Percentiles rank a stretch among this genome's conserved stretches.
Evolutionary conservation across 2,329 filamentous ascomycete genomes (phyloP).

Genomic region (Harringtonia aguacate): DNA sequence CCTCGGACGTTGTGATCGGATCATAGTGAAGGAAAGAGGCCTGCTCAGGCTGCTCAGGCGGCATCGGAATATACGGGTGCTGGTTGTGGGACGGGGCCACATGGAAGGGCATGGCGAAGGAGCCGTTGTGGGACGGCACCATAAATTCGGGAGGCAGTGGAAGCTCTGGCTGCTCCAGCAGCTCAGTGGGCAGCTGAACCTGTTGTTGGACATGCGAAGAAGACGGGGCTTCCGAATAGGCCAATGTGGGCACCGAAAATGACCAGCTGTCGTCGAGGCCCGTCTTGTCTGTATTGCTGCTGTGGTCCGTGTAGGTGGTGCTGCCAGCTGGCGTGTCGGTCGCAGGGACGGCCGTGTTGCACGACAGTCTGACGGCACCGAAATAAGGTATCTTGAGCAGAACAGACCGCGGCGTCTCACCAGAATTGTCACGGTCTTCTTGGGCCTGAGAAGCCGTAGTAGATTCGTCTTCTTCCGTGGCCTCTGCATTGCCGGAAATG

Average conservation of each 20-base stretch:
- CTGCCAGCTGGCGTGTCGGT: background rate
- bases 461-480: too few relatives aligned
- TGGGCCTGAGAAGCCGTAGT: too few relatives aligned
- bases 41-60: too few relatives aligned
- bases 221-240: background rate
- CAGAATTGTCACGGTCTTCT: too few relatives aligned
- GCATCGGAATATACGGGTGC: background rate
- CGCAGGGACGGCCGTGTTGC: background rate
- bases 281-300: too few relatives aligned
- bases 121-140: background rate
- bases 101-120: background rate
- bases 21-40: conserved; percentile 1
- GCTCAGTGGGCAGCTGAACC: too few relatives aligned
- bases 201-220: too few relatives aligned
- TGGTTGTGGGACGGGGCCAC: background rate
- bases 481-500: too few relatives aligned
- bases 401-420: too few relatives aligned
- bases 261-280: too few relatives aligned
- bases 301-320: background rate
- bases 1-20: background rate
- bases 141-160: too few relatives aligned
- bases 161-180: too few relatives aligned
- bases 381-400: conserved; percentile 6
- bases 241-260: background rate
- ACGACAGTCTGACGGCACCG: conserved; percentile 1